Conservation (phyloP, 2,329 filamentous ascomycete genomes). For the Microcyclosporella mali region DNA sequence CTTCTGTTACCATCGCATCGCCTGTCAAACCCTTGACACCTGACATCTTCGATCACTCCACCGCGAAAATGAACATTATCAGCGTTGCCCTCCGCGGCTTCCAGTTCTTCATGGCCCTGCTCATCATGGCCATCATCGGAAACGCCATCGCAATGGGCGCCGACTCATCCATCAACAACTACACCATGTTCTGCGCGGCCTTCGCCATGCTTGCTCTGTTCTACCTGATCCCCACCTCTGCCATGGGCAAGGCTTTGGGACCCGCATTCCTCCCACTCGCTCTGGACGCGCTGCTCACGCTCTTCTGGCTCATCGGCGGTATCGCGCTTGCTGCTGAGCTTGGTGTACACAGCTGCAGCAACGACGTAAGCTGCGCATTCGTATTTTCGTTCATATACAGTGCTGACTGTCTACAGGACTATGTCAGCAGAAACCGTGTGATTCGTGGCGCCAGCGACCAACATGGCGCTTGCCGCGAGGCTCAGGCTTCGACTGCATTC, state of each 20-base stretch:
- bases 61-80: slow-evolving; percentile 9
- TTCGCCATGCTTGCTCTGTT: slow-evolving; percentile 61
- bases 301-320: slow-evolving; percentile 66
- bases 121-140: slow-evolving; percentile 56
- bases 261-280: slow-evolving; percentile 48
- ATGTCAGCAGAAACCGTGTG: slow-evolving; percentile 36
- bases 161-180: slow-evolving; percentile 49
- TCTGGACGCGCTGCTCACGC: slow-evolving; percentile 53
- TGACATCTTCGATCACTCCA: background rate
- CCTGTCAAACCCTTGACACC: background rate
- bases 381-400: slow-evolving; percentile 1
- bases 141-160: slow-evolving; percentile 54
- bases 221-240: slow-evolving; percentile 53
- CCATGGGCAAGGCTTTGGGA: slow-evolving; percentile 50
- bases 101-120: slow-evolving; percentile 54
- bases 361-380: background rate
- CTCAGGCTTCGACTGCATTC: slow-evolving; percentile 69
- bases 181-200: slow-evolving; percentile 63
- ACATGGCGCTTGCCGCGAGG: slow-evolving; percentile 64
- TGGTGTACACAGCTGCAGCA: slow-evolving; percentile 57
- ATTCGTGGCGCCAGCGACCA: slow-evolving; percentile 44
- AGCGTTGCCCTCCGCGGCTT: slow-evolving; percentile 4
- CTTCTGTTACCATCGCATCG: background rate
- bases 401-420: slow-evolving; percentile 23
- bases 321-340: slow-evolving; percentile 67